Evolutionary conservation across 2,329 filamentous ascomycete genomes (phyloP).

Genomic region (Lachnellula hyalina): DNA sequence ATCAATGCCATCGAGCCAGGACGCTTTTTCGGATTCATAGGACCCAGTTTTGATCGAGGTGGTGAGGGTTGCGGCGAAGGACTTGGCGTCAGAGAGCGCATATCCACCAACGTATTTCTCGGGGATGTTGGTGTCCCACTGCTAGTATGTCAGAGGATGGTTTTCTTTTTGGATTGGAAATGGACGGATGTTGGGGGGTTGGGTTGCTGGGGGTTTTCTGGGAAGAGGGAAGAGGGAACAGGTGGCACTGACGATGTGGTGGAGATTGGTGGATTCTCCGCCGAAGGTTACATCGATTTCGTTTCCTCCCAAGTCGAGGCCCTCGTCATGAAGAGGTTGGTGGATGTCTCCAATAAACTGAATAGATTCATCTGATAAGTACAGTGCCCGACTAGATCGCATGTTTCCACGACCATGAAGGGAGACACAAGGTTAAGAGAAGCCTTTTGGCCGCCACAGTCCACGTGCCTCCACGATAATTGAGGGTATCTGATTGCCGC

Average conservation of each 20-base stretch:
- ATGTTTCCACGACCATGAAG: slow-evolving; percentile 15
- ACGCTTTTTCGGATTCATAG: slow-evolving; percentile 33
- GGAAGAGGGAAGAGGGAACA: neutral
- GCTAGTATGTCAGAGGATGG: too few species aligned
- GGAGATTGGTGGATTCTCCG: slow-evolving; percentile 53
- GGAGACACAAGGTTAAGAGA: slow-evolving; percentile 7
- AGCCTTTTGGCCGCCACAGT: slow-evolving; percentile 3
- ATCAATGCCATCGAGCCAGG: slow-evolving; percentile 18
- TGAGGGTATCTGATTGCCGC: neutral
- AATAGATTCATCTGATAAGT: slow-evolving; percentile 34
- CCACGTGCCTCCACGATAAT: slow-evolving; percentile 47
- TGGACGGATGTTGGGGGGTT: neutral
- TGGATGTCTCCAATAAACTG: slow-evolving; percentile 54
- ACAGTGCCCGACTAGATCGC: neutral
- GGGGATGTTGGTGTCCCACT: slow-evolving; percentile 56
- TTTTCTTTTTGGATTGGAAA: too few species aligned
- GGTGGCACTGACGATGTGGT: slow-evolving; percentile 47
- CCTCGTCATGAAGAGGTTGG: slow-evolving; percentile 62
- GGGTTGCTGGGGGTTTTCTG: too few species aligned
- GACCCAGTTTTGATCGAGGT: slow-evolving; percentile 51
- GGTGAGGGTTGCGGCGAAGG: slow-evolving; percentile 53
- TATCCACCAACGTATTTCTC: slow-evolving; percentile 56
- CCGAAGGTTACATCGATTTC: slow-evolving; percentile 60
- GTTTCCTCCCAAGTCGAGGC: slow-evolving; percentile 62
- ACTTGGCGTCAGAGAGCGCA: slow-evolving; percentile 43